Evolutionary conservation across 768 basidiomycete species (phyloP), one percentile per base, ranked within the genome.

Genomic region (Termitomyces sp.): DNA sequence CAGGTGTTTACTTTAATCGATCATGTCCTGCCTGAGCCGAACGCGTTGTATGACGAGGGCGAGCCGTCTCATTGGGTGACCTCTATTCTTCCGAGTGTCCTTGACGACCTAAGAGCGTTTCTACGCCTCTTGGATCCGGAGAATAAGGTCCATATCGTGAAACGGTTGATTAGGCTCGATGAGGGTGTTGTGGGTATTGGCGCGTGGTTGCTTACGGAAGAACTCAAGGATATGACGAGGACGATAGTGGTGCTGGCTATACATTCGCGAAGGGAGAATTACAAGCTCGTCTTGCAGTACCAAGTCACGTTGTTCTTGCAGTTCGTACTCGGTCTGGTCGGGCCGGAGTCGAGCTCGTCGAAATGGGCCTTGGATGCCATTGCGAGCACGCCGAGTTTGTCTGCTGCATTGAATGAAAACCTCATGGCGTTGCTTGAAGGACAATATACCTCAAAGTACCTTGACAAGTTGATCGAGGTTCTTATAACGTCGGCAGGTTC

Each of bases 131-230:
- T 91, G 33, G 83, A 87, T 55, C 74, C 81, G 2, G 81, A 84
- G 55, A 81, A 74, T 43, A 83, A 80, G 66, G 71, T 78, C 2
- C 75, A 77, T 39, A 67, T 91, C 26, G 66, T 91, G 27, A 71
- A 78, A 47, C 78, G 83, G 5, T 75, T 92, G 3, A 73, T 81
- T 22, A 73, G 68, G 18, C 69, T 91, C 14, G 91, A 93, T 61
- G 68, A 75, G 5, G 84, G 82, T 2, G 68, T 76, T 26, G 69
- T 81, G 22, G 85, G 84, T 3, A 70, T 88, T 2, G 86, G 82
- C 18, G 86, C 88, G 58, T 93, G 89, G 88, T 64, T 92, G 26
- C 63, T 93, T 9, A 64, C 71, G n/a, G 82, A 87, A 61, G 87
- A 89, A 59, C 64, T 88, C 57, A 83, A 82, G 66, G 71, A 76